Conservation (phyloP, 73 alveolate genomes). For the Paramecium sexaurelia region DNA sequence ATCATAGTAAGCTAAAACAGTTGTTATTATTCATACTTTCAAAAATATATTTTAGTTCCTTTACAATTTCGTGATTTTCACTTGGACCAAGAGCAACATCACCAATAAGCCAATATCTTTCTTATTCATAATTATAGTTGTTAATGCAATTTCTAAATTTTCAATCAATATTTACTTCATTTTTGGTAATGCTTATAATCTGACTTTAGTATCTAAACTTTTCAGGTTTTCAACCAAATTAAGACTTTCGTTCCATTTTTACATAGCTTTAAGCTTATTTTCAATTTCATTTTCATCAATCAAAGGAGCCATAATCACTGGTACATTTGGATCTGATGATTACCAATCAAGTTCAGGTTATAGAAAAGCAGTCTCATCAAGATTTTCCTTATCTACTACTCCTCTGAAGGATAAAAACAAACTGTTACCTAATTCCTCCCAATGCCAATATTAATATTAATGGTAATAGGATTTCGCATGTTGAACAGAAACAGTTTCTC, state of each 20-base stretch:
- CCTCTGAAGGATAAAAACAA: not conserved
- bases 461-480: slow-evolving; percentile 89
- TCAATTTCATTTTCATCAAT: not conserved
- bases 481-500: slow-evolving; percentile 85
- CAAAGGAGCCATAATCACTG: not conserved
- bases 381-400: not conserved
- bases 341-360: not conserved
- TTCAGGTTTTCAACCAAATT: not conserved
- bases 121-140: not conserved
- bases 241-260: not conserved
- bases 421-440: not conserved
- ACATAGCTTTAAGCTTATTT: not conserved
- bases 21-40: not conserved
- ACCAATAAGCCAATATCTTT: slow-evolving; percentile 20
- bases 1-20: not conserved
- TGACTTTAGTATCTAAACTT: not conserved
- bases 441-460: slow-evolving; percentile 64
- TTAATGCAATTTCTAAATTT: slow-evolving; percentile 35
- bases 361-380: not conserved
- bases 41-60: not conserved
- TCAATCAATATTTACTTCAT: not conserved
- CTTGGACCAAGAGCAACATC: slow-evolving; percentile 31
- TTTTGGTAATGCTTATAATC: not conserved
- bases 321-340: slow-evolving; percentile 9
- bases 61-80: not conserved